Conservation (phyloP, 2,329 filamentous ascomycete genomes). For the Ceratocystis alfenasii region DNA sequence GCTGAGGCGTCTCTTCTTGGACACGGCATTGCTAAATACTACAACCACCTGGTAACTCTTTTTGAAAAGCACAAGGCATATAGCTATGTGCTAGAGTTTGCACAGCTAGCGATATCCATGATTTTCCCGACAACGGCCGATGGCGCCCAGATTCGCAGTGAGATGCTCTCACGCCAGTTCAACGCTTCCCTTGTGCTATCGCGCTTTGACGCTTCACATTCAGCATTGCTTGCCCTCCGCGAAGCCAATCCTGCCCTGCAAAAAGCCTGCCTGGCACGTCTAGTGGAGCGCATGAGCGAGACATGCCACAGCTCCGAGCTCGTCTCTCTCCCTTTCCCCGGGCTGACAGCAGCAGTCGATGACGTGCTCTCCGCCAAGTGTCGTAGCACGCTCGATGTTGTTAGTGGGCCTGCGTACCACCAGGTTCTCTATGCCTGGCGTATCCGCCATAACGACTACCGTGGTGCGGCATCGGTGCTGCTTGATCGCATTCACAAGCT, state of each 20-base stretch:
- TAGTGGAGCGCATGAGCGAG: constrained; percentile 59
- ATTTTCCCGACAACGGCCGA: constrained; percentile 28
- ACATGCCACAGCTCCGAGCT: constrained; percentile 54
- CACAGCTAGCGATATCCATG: constrained; percentile 61
- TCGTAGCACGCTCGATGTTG: constrained; percentile 54
- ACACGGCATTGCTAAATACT: constrained; percentile 69
- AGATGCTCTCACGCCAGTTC: constrained; percentile 76
- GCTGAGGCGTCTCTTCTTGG: constrained; percentile 53
- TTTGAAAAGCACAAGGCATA: constrained; percentile 69
- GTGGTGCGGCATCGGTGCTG: constrained; percentile 56
- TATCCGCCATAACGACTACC: constrained; percentile 71
- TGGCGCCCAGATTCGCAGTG: constrained; percentile 35
- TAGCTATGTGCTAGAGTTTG: constrained; percentile 75
- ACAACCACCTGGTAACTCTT: constrained; percentile 69
- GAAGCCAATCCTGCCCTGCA: constrained; percentile 53
- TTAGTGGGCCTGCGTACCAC: constrained; percentile 64
- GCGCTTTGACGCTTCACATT: constrained; percentile 72
- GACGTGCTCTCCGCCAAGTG: constrained; percentile 62
- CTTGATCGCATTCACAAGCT: constrained; percentile 54
- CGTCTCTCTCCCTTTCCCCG: constrained; percentile 64
- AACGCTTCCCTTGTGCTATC: constrained; percentile 66
- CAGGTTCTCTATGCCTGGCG: constrained; percentile 88
- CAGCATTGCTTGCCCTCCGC: constrained; percentile 60
- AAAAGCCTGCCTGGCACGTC: constrained; percentile 55
- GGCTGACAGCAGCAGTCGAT: constrained; percentile 67